phyloP scores from a whole-genome alignment of 2,329 filamentous ascomycete species.

The Neurospora sp. region DNA sequence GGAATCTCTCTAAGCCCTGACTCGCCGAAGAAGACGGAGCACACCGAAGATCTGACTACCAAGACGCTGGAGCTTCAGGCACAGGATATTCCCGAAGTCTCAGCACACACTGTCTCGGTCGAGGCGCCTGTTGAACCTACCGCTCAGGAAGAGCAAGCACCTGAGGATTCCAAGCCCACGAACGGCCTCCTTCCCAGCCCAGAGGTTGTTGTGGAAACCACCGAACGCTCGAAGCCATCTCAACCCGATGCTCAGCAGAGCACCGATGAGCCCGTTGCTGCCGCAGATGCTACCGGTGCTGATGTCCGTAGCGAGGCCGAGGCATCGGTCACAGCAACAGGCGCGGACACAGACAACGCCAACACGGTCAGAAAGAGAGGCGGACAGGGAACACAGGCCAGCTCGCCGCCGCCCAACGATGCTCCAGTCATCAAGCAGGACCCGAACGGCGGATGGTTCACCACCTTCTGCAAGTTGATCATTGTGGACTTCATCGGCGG shows the following conservation, averaged over 20 bases:
- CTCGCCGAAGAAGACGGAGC: slow-evolving; percentile 11
- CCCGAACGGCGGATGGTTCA: slow-evolving; percentile 23
- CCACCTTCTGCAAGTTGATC: slow-evolving; percentile 24
- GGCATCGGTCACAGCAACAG: slow-evolving; percentile 1
- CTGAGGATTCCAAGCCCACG: not conserved
- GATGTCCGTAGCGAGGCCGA: not conserved
- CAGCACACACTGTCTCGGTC: not conserved
- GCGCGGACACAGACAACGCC: not conserved
- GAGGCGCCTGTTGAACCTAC: not conserved
- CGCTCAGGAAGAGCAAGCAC: not conserved
- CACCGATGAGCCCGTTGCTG: not conserved
- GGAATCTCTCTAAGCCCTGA: slow-evolving; percentile 23
- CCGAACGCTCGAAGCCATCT: not conserved
- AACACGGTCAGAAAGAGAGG: slow-evolving; percentile 1
- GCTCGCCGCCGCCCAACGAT: not conserved
- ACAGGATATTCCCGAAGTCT: not conserved
- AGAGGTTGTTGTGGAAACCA: not conserved
- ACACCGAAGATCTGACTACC: slow-evolving; percentile 1
- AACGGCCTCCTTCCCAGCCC: not conserved
- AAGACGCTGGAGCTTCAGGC: slow-evolving; percentile 1
- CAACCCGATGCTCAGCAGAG: not conserved
- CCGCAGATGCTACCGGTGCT: not conserved
- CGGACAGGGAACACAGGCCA: not conserved
- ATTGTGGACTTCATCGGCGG: slow-evolving; percentile 31
- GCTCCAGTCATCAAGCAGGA: slow-evolving; percentile 9